Evolutionary conservation across 2,329 filamentous ascomycete species (phyloP).

Genomic region (Tothia fuscella): DNA sequence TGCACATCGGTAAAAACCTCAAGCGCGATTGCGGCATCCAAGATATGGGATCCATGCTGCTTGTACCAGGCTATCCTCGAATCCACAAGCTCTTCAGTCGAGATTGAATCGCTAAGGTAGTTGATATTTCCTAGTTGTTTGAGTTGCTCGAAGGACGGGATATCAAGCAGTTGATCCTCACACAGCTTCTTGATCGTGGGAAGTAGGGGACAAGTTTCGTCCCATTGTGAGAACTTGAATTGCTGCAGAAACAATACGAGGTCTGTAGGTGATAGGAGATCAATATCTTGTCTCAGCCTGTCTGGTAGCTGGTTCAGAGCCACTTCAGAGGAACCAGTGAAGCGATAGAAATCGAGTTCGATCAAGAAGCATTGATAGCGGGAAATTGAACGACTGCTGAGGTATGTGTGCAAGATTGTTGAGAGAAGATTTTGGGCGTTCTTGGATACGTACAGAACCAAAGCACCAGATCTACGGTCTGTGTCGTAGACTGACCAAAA

Average conservation of each 20-base stretch:
- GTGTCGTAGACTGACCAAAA: slow-evolving; percentile 26
- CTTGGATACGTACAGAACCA: slow-evolving; percentile 25
- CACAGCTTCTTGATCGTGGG: slow-evolving; percentile 19
- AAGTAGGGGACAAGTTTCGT: slow-evolving; percentile 21
- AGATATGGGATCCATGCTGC: slow-evolving; percentile 17
- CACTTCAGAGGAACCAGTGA: slow-evolving; percentile 7
- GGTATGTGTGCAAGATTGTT: slow-evolving; percentile 22
- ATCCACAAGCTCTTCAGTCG: slow-evolving; percentile 21
- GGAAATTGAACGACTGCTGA: slow-evolving; percentile 23
- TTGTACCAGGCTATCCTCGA: slow-evolving; percentile 25
- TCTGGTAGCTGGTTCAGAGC: slow-evolving; percentile 14
- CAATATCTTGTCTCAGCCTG: slow-evolving; percentile 22
- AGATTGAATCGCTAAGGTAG: slow-evolving; percentile 20
- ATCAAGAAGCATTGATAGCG: slow-evolving; percentile 25
- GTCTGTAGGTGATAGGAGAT: slow-evolving; percentile 23
- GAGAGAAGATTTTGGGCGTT: slow-evolving; percentile 21
- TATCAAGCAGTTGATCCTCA: slow-evolving; percentile 23
- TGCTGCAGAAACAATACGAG: slow-evolving; percentile 24
- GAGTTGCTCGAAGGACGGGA: slow-evolving; percentile 25
- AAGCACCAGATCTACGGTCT: slow-evolving; percentile 18
- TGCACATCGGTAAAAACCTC: slow-evolving; percentile 23
- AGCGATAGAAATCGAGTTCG: slow-evolving; percentile 19
- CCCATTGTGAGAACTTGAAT: slow-evolving; percentile 22
- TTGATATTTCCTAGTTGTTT: slow-evolving; percentile 26
- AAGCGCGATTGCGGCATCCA: slow-evolving; percentile 18